These are phyloP conservation scores for Globisporangium carolinianum DNA, from an alignment of 352 stramenopile species.

Conservation along the genomic window DNA sequence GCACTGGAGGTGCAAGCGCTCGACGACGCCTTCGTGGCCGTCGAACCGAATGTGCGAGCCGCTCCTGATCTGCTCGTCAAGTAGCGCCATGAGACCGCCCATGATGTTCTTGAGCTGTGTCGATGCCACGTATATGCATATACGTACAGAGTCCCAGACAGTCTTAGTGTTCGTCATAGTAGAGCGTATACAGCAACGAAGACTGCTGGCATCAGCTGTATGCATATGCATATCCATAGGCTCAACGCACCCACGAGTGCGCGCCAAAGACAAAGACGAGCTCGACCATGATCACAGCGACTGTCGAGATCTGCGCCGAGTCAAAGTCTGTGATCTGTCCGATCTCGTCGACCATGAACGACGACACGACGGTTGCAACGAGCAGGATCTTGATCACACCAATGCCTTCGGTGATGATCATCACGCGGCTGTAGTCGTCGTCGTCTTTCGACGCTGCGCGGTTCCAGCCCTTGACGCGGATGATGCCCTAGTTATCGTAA, in stretches of 20 bases:
- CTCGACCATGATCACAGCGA: constrained; percentile 75
- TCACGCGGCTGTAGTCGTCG: constrained; percentile 79
- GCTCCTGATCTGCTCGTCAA: constrained; percentile 82
- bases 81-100: constrained; percentile 68
- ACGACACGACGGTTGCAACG: constrained; percentile 76
- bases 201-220: too few relatives aligned
- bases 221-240: too few relatives aligned
- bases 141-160: constrained; percentile 5
- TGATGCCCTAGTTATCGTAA: constrained; percentile 37
- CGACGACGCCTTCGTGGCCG: constrained; percentile 73
- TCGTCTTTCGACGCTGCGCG: constrained; percentile 56
- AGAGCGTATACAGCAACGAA: not conserved
- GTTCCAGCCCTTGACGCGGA: constrained; percentile 80
- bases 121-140: not conserved
- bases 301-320: constrained; percentile 69
- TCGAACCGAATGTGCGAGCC: constrained; percentile 67
- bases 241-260: constrained; percentile 63
- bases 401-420: constrained; percentile 86
- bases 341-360: constrained; percentile 80
- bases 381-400: constrained; percentile 77
- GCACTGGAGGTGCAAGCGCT: constrained; percentile 74
- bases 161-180: too few relatives aligned
- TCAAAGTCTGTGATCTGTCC: constrained; percentile 73
- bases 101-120: constrained; percentile 82
- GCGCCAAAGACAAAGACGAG: constrained; percentile 72